Evolutionary conservation across 768 basidiomycete genomes (phyloP), one percentile per base, ranked within the genome.

Genomic region (Zangia roseola): DNA sequence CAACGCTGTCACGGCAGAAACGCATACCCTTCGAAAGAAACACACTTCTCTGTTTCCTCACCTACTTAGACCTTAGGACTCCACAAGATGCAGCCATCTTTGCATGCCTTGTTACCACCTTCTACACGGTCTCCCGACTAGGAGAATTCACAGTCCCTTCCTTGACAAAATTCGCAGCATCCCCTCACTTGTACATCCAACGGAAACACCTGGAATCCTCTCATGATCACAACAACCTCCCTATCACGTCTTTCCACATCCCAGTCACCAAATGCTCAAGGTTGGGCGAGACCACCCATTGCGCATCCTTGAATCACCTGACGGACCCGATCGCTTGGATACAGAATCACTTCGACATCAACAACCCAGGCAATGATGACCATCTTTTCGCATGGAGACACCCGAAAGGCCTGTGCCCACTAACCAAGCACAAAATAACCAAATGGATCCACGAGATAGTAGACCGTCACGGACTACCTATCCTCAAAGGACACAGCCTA

Each of bases 321-420:
- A 39, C 64, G 0, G 67, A 73, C 46, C 70, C 70, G 0, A 8
- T 8, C 16, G 40, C 0, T 0, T 57, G 61, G 2, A 46, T 71
- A 2, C 41, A 40, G 1, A 60, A 64, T 35, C 69, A 73, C 35
- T 34, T 71, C n/a, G 39, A 14, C 5, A 44, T 73, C 20, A 74
- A 74, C 52, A 25, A 7, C 38, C 31, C 6, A 3, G 7, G 6
- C 6, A 6, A 4, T 12, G 4, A n/a, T 5, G 17, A 37, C 19
- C 70, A 61, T 14, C 63, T 75, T 0, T 74, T 74, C 46, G 26
- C 69, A 0, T 72, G 68, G 53, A 38, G 23, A 6, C 45, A 57
- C 41, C 35, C 39, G 4, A 33, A 36, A 8, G 43, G 47, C 16
- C 28, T 46, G 19, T 39, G 53, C 1, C 62, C 69, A 0, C 65